Evolutionary conservation across 345 rosid genomes (phyloP).

Genomic region (Boechera stricta): DNA sequence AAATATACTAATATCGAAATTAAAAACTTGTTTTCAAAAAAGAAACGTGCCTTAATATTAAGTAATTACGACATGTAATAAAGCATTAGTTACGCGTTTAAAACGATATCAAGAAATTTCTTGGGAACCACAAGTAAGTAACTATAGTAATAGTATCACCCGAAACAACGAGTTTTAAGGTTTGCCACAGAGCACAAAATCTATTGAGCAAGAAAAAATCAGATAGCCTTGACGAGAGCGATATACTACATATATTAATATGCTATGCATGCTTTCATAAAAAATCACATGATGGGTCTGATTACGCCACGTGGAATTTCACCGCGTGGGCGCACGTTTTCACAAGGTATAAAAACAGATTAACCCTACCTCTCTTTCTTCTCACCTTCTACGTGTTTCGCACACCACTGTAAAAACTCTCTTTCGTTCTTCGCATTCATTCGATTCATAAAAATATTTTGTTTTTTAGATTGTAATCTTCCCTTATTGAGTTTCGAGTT

Average conservation of each 20-base stretch:
- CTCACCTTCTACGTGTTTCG: conserved; percentile 25
- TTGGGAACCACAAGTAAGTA: background rate
- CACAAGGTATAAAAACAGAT: conserved; percentile 24
- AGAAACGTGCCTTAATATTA: background rate
- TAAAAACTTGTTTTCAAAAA: too few species aligned
- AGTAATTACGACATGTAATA: background rate
- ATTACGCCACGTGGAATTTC: conserved; percentile 24
- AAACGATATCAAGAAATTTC: conserved; percentile 5
- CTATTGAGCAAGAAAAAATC: conserved; percentile 18
- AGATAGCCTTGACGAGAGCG: background rate
- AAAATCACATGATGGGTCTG: background rate
- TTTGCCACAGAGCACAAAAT: conserved; percentile 19
- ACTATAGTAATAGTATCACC: background rate
- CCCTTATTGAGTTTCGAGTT: conserved; percentile 27
- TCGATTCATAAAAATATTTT: conserved; percentile 25
- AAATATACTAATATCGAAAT: too few species aligned
- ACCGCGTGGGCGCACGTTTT: conserved; percentile 10
- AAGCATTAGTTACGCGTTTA: background rate
- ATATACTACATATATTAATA: background rate
- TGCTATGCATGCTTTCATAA: background rate
- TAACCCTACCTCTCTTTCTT: background rate
- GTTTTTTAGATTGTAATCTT: background rate
- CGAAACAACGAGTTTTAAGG: conserved; percentile 24
- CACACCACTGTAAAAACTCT: conserved; percentile 45
- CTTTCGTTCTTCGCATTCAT: conserved; percentile 33